Evolutionary conservation across 305 asterid genomes (phyloP).

Genomic region (Fraxinus ornus): DNA sequence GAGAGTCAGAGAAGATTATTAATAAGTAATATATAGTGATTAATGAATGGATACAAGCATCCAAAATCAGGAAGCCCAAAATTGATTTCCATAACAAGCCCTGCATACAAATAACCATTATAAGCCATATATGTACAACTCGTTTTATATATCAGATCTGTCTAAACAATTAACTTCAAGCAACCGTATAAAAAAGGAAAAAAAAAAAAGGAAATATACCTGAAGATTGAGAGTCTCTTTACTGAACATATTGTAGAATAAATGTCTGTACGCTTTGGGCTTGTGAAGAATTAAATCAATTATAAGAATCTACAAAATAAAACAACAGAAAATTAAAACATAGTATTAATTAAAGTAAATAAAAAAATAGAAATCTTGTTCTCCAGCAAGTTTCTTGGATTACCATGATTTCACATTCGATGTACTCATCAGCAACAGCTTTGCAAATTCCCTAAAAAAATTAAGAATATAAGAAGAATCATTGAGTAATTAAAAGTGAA

Average conservation of each 20-base stretch:
- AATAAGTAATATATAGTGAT: not conserved
- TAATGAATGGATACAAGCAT: constrained; percentile 68
- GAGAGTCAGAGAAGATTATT: not conserved
- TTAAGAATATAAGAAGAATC: not conserved
- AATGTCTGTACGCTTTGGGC: constrained; percentile 76
- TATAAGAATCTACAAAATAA: constrained; percentile 54
- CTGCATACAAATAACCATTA: constrained; percentile 41
- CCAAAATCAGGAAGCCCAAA: constrained; percentile 50
- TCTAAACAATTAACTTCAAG: not conserved
- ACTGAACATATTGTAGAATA: constrained; percentile 63
- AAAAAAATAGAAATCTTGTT: not conserved
- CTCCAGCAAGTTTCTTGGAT: not conserved
- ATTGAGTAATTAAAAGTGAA: not conserved
- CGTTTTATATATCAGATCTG: not conserved
- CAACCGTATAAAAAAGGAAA: not conserved
- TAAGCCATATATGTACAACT: not conserved
- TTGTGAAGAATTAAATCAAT: constrained; percentile 90
- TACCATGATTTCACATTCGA: constrained; percentile 92
- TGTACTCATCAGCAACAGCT: constrained; percentile 77
- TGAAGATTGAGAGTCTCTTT: constrained; percentile 40
- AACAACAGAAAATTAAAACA: constrained; percentile 9
- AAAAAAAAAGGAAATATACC: constrained; percentile 34
- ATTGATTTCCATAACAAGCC: constrained; percentile 56
- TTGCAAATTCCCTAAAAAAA: constrained; percentile 59
- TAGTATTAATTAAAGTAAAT: not conserved